These are phyloP conservation scores for Sugiyamaella pinicola DNA, from an alignment of 1,139 yeast species.

Conservation along the genomic window DNA sequence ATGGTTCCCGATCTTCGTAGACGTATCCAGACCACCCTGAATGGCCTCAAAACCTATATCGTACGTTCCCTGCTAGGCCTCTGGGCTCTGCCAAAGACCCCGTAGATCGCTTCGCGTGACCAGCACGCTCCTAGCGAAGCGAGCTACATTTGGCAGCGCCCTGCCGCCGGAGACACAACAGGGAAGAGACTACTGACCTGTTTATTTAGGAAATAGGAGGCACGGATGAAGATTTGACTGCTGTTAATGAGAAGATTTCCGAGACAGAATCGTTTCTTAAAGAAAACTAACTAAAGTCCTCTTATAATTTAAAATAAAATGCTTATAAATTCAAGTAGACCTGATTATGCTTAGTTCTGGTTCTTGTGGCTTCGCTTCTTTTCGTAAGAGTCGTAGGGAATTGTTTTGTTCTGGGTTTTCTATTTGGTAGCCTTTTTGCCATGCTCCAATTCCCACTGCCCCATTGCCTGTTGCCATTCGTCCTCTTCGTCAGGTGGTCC, in stretches of 20 bases:
- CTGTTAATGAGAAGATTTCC: conserved; percentile 45
- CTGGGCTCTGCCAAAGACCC: conserved; percentile 5
- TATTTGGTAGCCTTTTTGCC: conserved; percentile 17
- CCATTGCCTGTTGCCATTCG: conserved; percentile 69
- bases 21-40: conserved; percentile 55
- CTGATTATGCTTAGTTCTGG: too few relatives aligned
- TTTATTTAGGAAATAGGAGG: conserved; percentile 38
- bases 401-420: too few relatives aligned
- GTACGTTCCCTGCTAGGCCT: conserved; percentile 31
- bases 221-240: conserved; percentile 49
- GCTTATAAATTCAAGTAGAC: too few relatives aligned
- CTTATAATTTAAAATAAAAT: neutral
- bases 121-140: too few relatives aligned
- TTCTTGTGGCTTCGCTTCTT: too few relatives aligned
- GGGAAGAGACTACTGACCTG: neutral
- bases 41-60: conserved; percentile 49
- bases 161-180: neutral
- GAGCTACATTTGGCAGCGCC: too few relatives aligned
- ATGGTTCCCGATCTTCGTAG: conserved; percentile 64
- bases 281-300: neutral
- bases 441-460: conserved; percentile 60
- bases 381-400: too few relatives aligned
- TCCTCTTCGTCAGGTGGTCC: conserved; percentile 58
- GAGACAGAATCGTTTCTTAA: conserved; percentile 38
- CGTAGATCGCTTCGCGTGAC: too few relatives aligned